Evolutionary conservation across 1,139 yeast species (phyloP).

Genomic region (Geotrichum fermentans): DNA sequence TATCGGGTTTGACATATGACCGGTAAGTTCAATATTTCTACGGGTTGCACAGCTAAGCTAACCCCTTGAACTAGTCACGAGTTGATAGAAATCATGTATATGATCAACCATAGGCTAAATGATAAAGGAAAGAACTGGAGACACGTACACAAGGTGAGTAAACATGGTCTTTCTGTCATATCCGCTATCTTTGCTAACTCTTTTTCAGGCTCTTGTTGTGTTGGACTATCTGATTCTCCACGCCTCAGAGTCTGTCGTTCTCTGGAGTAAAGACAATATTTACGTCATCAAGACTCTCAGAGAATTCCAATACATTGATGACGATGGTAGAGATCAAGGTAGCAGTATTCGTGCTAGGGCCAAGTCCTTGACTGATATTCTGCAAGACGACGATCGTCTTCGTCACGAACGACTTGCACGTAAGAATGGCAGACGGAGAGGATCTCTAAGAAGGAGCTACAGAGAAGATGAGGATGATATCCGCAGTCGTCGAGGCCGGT

Average conservation of each 20-base stretch:
- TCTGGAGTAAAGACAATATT: constrained; percentile 89
- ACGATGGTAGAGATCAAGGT: constrained; percentile 79
- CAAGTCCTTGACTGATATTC: constrained; percentile 62
- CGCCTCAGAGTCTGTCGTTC: constrained; percentile 87
- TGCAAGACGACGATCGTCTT: constrained; percentile 80
- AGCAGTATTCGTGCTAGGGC: constrained; percentile 86
- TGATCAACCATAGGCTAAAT: constrained; percentile 86
- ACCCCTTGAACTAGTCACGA: constrained; percentile 45
- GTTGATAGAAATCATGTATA: constrained; percentile 88
- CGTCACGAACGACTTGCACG: constrained; percentile 65
- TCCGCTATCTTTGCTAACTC: too few species aligned
- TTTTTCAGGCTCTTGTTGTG: constrained; percentile 57
- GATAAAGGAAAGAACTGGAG: constrained; percentile 98
- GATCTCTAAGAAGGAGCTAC: constrained; percentile 21
- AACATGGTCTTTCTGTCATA: neutral
- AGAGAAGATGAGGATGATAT: constrained; percentile 19
- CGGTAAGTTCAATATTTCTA: constrained; percentile 26
- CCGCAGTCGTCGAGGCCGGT: constrained; percentile 20
- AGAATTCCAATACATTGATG: constrained; percentile 85
- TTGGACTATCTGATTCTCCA: constrained; percentile 80
- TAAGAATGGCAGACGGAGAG: constrained; percentile 32
- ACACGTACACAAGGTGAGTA: constrained; percentile 69
- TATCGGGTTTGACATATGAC: constrained; percentile 70
- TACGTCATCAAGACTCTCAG: constrained; percentile 86
- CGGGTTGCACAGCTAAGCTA: neutral